Conservation (phyloP, 2,329 filamentous ascomycete species). For the Nigrospora osmanthi region DNA sequence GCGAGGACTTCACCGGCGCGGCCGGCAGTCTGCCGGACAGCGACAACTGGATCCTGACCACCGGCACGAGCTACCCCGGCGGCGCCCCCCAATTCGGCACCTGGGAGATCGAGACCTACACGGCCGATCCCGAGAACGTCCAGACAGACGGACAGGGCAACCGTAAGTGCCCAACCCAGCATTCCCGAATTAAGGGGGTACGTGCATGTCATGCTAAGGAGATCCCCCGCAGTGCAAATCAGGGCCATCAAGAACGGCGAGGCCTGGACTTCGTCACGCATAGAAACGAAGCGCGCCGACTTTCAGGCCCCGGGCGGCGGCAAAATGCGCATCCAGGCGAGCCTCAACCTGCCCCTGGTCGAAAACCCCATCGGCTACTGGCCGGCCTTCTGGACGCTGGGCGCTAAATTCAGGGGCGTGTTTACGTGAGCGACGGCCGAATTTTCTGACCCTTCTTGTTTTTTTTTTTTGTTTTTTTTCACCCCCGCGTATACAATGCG, state of each 20-base stretch:
- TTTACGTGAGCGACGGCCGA: constrained; percentile 2
- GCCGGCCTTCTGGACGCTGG: constrained; percentile 48
- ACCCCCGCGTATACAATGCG: too few species aligned
- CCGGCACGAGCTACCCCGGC: constrained; percentile 34
- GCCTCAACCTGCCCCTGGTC: constrained; percentile 31
- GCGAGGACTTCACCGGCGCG: constrained; percentile 27
- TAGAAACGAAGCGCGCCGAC: constrained; percentile 35
- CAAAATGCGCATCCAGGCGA: constrained; percentile 33
- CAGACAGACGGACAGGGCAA: background rate
- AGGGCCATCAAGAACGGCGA: constrained; percentile 32
- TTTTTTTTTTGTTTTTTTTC: too few species aligned
- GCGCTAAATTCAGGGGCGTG: constrained; percentile 34
- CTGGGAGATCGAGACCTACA: background rate
- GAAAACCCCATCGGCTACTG: constrained; percentile 27
- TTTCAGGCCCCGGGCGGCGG: constrained; percentile 33
- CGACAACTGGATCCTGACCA: constrained; percentile 37
- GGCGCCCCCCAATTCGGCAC: constrained; percentile 7
- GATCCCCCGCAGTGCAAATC: constrained; percentile 28
- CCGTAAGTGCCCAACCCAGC: constrained; percentile 31
- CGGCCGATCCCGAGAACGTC: background rate
- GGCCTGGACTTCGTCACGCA: constrained; percentile 40
- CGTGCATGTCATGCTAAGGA: too few species aligned
- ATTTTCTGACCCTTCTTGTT: too few species aligned
- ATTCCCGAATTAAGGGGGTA: too few species aligned
- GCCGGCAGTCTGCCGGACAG: constrained; percentile 27